These are phyloP conservation scores for Trichoderma koningiopsis DNA, from an alignment of 2,329 filamentous ascomycete species.

Conservation along the genomic window DNA sequence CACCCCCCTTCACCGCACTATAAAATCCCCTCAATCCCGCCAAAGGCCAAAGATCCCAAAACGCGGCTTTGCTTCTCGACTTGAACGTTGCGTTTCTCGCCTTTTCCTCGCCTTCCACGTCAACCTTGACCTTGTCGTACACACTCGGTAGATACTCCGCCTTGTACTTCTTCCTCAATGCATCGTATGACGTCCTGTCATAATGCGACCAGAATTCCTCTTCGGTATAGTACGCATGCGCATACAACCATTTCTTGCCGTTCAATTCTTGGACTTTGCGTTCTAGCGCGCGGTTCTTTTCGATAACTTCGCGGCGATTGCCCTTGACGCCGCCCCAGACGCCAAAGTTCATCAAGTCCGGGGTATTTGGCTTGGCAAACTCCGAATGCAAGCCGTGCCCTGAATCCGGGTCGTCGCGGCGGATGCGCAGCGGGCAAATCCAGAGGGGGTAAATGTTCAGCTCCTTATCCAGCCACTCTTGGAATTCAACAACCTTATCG, in stretches of 20 bases:
- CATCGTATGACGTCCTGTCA: constrained; percentile 60
- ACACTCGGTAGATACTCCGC: constrained; percentile 63
- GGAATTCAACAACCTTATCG: constrained; percentile 46
- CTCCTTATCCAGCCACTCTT: constrained; percentile 49
- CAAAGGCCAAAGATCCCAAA: constrained; percentile 43
- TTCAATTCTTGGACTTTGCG: constrained; percentile 58
- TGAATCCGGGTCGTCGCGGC: constrained; percentile 45
- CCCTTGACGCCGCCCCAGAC: constrained; percentile 58
- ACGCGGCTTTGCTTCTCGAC: constrained; percentile 34
- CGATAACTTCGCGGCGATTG: constrained; percentile 50
- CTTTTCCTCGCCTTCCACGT: constrained; percentile 41
- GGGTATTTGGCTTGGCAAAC: constrained; percentile 44
- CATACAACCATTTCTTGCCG: constrained; percentile 72
- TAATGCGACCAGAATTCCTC: constrained; percentile 70
- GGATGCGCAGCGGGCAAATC: constrained; percentile 56
- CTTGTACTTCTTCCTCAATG: constrained; percentile 58
- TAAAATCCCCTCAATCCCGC: constrained; percentile 51
- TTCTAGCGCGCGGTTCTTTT: constrained; percentile 62
- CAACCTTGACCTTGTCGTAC: constrained; percentile 67
- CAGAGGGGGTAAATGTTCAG: constrained; percentile 57
- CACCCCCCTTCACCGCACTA: constrained; percentile 47
- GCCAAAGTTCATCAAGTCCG: constrained; percentile 61
- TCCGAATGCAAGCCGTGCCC: constrained; percentile 51
- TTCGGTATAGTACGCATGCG: constrained; percentile 68
- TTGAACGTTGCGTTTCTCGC: constrained; percentile 39